These are phyloP conservation scores for Niveomyces coronatus DNA, from an alignment of 2,329 filamentous ascomycete genomes.

Conservation along the genomic window DNA sequence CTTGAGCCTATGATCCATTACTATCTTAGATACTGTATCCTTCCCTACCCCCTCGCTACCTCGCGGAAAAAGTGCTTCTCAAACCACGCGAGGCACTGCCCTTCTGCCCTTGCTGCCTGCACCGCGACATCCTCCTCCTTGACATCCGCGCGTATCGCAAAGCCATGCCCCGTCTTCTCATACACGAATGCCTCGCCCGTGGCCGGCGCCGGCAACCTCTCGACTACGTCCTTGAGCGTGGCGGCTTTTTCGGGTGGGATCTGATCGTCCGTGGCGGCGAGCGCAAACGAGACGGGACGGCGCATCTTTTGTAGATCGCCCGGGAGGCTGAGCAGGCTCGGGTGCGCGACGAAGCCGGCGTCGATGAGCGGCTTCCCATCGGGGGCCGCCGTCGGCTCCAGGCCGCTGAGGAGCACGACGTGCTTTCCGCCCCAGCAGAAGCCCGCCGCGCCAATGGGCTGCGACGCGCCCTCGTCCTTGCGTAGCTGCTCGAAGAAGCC, in stretches of 20 bases:
- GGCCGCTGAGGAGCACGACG: conserved; percentile 36
- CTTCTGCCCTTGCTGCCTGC: conserved; percentile 21
- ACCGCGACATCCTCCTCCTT: conserved; percentile 15
- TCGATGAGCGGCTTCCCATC: conserved; percentile 33
- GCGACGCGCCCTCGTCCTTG: conserved; percentile 18
- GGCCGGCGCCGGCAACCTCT: conserved; percentile 20
- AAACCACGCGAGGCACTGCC: conserved; percentile 26
- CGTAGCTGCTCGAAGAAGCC: conserved; percentile 28
- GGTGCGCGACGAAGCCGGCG: conserved; percentile 42
- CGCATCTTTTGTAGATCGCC: conserved; percentile 34
- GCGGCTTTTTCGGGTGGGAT: conserved; percentile 24
- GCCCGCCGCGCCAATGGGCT: conserved; percentile 41
- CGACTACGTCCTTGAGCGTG: conserved; percentile 24
- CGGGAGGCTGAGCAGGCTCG: conserved; percentile 36
- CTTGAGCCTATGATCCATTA: too few species aligned
- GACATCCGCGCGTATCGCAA: conserved; percentile 25
- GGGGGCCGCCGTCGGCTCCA: too few species aligned
- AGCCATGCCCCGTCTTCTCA: conserved; percentile 30
- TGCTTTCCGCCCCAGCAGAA: conserved; percentile 57
- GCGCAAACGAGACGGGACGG: conserved; percentile 34
- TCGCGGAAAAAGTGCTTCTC: conserved; percentile 16
- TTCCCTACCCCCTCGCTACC: too few species aligned
- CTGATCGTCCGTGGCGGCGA: conserved; percentile 34
- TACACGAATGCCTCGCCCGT: conserved; percentile 29
- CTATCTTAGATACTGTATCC: too few species aligned